Evolutionary conservation across 176 grass and related monocot genomes (phyloP).

Genomic region (Triticum urartu): DNA sequence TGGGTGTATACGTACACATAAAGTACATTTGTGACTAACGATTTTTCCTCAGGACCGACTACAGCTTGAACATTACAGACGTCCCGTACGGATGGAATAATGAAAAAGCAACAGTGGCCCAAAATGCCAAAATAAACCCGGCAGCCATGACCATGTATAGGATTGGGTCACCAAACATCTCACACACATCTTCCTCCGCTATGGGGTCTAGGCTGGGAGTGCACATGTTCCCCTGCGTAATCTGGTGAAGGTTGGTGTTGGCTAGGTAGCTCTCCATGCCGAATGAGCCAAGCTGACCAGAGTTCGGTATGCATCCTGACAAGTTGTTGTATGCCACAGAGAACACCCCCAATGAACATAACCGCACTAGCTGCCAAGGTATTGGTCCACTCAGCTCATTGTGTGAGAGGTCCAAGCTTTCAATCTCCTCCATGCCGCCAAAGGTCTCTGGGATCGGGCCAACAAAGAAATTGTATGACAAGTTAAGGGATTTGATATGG

Average conservation of each 20-base stretch:
- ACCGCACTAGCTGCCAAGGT: neutral
- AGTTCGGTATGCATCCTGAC: conserved; percentile 11
- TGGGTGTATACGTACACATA: too few species aligned
- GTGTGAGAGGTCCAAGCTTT: neutral
- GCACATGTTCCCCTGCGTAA: neutral
- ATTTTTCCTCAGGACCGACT: too few species aligned
- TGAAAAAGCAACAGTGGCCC: neutral
- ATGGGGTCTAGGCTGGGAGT: neutral
- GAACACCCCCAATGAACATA: neutral
- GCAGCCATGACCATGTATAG: neutral
- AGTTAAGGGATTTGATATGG: conserved; percentile 10
- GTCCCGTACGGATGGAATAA: neutral
- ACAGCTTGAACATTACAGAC: neutral
- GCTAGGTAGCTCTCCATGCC: neutral
- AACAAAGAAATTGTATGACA: neutral
- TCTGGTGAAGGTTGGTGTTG: neutral
- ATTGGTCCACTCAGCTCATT: neutral
- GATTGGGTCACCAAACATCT: neutral
- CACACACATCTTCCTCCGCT: neutral
- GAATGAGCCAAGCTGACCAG: neutral
- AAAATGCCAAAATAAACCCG: conserved; percentile 1
- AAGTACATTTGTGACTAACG: too few species aligned
- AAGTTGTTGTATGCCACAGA: conserved; percentile 38
- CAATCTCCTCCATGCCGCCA: neutral
- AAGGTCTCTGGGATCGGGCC: neutral